These are phyloP conservation scores for Cicer pinnatifidum DNA, from an alignment of 306 rosid species.

Conservation along the genomic window DNA sequence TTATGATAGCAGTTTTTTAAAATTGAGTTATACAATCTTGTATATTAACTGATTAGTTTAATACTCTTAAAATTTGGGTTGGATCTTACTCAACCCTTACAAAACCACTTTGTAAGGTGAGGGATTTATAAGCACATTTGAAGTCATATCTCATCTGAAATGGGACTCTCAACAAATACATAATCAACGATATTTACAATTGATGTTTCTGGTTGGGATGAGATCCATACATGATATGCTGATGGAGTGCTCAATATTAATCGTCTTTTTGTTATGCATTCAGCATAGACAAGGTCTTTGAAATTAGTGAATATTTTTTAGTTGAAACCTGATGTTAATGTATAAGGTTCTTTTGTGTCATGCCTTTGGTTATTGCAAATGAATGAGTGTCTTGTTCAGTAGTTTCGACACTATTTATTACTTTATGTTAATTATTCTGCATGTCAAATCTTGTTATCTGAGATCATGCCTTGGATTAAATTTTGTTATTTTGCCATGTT, in stretches of 20 bases:
- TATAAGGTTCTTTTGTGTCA: background rate
- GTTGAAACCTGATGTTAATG: background rate
- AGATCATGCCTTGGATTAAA: background rate
- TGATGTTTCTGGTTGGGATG: background rate
- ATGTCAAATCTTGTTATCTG: background rate
- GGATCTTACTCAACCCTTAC: too few species aligned
- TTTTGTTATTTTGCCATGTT: slow-evolving; percentile 6
- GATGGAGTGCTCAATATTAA: background rate
- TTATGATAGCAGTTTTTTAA: background rate
- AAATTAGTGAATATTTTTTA: slow-evolving; percentile 7
- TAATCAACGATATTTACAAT: background rate
- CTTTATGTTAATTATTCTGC: slow-evolving; percentile 8
- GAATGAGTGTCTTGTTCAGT: background rate
- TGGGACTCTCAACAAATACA: background rate
- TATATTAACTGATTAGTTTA: background rate
- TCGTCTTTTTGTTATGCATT: background rate
- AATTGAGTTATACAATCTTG: background rate
- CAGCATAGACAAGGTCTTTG: background rate
- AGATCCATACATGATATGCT: background rate
- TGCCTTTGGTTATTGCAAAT: slow-evolving; percentile 18
- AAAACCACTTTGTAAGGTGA: too few species aligned
- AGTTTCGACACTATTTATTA: background rate
- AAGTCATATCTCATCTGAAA: too few species aligned
- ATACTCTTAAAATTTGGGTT: too few species aligned
- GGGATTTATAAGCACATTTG: too few species aligned